Evolutionary conservation across 306 rosid species (phyloP).

Genomic region (Vigna hirtella): DNA sequence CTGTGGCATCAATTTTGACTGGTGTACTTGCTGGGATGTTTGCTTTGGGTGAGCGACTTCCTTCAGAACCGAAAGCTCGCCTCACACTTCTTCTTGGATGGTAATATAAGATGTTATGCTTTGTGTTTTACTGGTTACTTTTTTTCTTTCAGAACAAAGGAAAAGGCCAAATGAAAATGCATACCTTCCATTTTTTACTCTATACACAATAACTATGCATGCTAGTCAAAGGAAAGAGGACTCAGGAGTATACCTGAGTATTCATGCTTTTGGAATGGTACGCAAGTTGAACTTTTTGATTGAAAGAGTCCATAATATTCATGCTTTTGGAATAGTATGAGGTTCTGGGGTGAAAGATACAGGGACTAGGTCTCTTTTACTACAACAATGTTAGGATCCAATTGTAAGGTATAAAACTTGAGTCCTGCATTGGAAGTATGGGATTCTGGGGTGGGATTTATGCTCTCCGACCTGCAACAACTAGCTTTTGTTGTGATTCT

Average conservation of each 20-base stretch:
- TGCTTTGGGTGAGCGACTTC: conserved; percentile 89
- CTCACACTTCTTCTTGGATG: conserved; percentile 82
- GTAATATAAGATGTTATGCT: conserved; percentile 52
- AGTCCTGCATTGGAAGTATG: neutral
- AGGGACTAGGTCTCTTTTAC: no score
- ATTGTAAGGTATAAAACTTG: neutral
- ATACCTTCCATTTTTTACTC: neutral
- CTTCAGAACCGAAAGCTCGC: conserved; percentile 83
- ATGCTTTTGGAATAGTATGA: no score
- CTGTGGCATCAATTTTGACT: conserved; percentile 89
- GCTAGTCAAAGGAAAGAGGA: neutral
- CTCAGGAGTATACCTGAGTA: neutral
- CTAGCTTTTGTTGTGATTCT: neutral
- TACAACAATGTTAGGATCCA: neutral
- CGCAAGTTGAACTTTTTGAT: neutral
- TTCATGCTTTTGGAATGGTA: neutral
- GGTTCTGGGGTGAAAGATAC: no score
- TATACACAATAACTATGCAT: neutral
- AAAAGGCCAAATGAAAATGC: neutral
- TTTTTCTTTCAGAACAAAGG: neutral
- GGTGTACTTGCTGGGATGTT: conserved; percentile 94
- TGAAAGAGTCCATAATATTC: neutral
- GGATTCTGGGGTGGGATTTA: neutral
- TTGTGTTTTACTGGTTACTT: neutral
- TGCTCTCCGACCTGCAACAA: neutral